Percentiles rank a stretch among this genome's conserved stretches.
Conservation (phyloP, 2,329 filamentous ascomycete species). For the Colletotrichum sojae region DNA sequence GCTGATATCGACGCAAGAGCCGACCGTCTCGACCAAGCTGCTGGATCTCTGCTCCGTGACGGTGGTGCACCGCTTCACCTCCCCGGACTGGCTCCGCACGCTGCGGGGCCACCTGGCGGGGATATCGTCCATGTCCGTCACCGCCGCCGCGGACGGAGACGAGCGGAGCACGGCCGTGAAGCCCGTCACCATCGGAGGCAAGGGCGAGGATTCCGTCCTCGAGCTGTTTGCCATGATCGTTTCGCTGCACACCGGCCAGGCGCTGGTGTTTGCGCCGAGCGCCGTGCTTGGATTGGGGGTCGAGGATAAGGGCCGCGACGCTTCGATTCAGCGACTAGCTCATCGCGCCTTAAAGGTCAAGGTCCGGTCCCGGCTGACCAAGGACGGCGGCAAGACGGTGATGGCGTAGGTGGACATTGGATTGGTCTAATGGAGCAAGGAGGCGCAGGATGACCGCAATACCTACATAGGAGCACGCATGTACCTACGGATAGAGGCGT, state of each 20-base stretch:
- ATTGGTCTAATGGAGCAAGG: too few species aligned
- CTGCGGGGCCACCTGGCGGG: slow-evolving; percentile 50
- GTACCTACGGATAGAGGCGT: too few species aligned
- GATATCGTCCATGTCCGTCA: slow-evolving; percentile 40
- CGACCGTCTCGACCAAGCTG: slow-evolving; percentile 76
- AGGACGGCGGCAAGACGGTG: slow-evolving; percentile 61
- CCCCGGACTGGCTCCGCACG: slow-evolving; percentile 50
- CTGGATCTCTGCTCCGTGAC: slow-evolving; percentile 81
- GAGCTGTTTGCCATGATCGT: slow-evolving; percentile 61
- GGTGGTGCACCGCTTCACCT: slow-evolving; percentile 79
- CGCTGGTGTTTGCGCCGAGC: slow-evolving; percentile 62
- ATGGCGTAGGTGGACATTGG: slow-evolving; percentile 51
- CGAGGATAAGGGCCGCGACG: slow-evolving; percentile 29
- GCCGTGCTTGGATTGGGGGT: slow-evolving; percentile 47
- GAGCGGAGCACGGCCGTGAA: background rate
- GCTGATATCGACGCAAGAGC: slow-evolving; percentile 83
- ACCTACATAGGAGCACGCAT: too few species aligned
- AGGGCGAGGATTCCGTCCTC: slow-evolving; percentile 43
- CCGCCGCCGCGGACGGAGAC: background rate
- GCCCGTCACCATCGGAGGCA: slow-evolving; percentile 39
- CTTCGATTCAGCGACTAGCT: slow-evolving; percentile 49
- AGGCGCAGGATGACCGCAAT: too few species aligned
- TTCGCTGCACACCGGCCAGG: slow-evolving; percentile 59
- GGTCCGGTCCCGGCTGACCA: slow-evolving; percentile 58
- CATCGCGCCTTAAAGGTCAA: slow-evolving; percentile 57